Evolutionary conservation across 164 flowering plant species (phyloP).

Genomic region (Akebia trifoliata): DNA sequence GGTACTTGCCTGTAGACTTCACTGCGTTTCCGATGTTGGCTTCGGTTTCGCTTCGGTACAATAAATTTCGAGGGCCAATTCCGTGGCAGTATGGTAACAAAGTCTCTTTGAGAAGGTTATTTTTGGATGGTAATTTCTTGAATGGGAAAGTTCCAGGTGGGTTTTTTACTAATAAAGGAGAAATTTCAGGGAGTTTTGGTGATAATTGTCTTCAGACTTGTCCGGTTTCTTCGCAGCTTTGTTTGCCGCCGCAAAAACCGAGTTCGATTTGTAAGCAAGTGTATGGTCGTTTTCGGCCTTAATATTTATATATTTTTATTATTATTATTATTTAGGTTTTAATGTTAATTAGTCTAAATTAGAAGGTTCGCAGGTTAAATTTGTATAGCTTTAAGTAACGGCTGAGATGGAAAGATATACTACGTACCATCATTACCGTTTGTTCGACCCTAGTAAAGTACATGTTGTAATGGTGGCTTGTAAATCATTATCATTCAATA

Average conservation of each 20-base stretch:
- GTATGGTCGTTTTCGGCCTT: conserved; percentile 47
- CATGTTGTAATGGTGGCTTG: too few relatives aligned
- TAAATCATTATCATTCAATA: too few relatives aligned
- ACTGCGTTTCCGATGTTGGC: conserved; percentile 41
- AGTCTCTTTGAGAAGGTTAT: conserved; percentile 48
- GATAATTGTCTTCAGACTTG: conserved; percentile 71
- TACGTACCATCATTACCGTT: too few relatives aligned
- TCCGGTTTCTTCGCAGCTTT: conserved; percentile 50
- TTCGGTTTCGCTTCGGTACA: conserved; percentile 62
- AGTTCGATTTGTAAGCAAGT: conserved; percentile 50
- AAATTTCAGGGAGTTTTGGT: conserved; percentile 63
- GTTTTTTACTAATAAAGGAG: conserved; percentile 34
- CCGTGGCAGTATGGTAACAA: conserved; percentile 55
- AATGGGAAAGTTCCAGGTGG: conserved; percentile 66
- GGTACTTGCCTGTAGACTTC: conserved; percentile 46
- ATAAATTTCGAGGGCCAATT: conserved; percentile 59
- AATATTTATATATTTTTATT: background rate
- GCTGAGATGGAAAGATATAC: too few relatives aligned
- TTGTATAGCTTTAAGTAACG: too few relatives aligned
- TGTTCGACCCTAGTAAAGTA: too few relatives aligned
- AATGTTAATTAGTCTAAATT: background rate
- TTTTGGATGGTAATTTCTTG: conserved; percentile 70
- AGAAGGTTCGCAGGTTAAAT: too few relatives aligned
- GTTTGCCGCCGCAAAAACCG: conserved; percentile 67
- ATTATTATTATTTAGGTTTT: conserved; percentile 1